Base-by-base conservation (phyloP, 2,329 filamentous ascomycete species). In the Setomelanomma holmii region DNA sequence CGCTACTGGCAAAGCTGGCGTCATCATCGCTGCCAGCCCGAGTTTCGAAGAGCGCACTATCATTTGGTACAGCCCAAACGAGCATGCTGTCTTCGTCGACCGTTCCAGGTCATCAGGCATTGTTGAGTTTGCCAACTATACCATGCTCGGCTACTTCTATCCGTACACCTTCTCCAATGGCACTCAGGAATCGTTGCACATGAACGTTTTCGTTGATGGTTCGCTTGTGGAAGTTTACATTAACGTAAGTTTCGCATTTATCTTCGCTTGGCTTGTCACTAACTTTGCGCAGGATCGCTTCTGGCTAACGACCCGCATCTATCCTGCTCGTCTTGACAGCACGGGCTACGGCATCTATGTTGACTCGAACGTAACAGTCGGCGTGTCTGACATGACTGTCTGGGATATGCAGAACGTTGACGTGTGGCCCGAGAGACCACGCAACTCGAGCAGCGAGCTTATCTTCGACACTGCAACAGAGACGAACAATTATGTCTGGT, bases 201-300 rank as follows among this genome's bases (percentile, higher is more conserved):
- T 80, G 66, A 67, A 79, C 49, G 67, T 81, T 51, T 80, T 78
- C 63, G 58, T 81, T 35, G 79, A 82, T 51, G 79, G 79, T 20
- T 79, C 76, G 1, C 64, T 80, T 20, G 63, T 80, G 0, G 79
- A 82, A 63, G 61, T 82, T 21, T 79, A 78, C 55, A 64, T 80
- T 36, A 81, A 81, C 52, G 67, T 69, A 56, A 66, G 64, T 60
- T 16, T 16, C 36, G 11, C 42, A 24, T 14, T 16, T n/a, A n/a
- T 40, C 8, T 5, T 14, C 16, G 20, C n/a, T 24, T 22, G 19
- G 10, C 34, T 10, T 17, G 1, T 21, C 12, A 20, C 54, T 61
- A 51, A 64, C 38, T 8, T 8, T 5, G 40, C 10, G 33, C 44
- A 71, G 68, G 77, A 75, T 45, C 72, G 72, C 40, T 73, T 75